These are phyloP conservation scores for Backusella parvicylindrica DNA, from an alignment of 192 early-diverging fungal species.

Conservation along the genomic window DNA sequence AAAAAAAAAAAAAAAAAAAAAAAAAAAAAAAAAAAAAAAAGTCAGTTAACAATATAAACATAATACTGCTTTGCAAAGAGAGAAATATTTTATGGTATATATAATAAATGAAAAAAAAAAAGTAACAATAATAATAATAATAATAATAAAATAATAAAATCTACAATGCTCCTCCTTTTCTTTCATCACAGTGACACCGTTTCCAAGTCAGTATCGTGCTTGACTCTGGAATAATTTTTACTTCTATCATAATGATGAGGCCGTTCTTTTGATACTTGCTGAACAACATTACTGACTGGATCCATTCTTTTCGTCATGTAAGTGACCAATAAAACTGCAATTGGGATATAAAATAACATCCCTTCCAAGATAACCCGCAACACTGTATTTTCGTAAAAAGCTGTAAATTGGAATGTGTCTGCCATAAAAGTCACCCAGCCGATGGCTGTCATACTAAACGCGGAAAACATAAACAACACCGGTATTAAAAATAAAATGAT, in stretches of 20 bases:
- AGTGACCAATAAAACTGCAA: background rate
- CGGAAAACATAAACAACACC: background rate
- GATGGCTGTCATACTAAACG: background rate
- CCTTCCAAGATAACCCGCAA: background rate
- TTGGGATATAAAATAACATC: background rate
- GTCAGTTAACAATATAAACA: too few relatives aligned
- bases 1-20: background rate
- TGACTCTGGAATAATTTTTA: background rate
- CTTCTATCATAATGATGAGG: background rate
- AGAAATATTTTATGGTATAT: background rate
- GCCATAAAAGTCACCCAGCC: background rate
- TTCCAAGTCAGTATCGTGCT: background rate
- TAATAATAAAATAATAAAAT: too few relatives aligned
- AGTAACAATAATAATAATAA: background rate
- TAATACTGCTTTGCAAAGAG: too few relatives aligned
- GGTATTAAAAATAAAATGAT: constrained; percentile 2
- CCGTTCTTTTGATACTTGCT: background rate
- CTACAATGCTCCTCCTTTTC: background rate
- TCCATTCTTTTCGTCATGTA: background rate
- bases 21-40: too few relatives aligned
- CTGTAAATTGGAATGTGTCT: too few relatives aligned
- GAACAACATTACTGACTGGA: background rate
- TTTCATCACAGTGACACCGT: background rate
- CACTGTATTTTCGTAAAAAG: background rate
- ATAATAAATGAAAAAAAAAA: background rate